A percentile compares a stretch with the other conserved stretches of the same genome.
Conservation (phyloP, 2,329 filamentous ascomycete species). For the Massarina eburnea region DNA sequence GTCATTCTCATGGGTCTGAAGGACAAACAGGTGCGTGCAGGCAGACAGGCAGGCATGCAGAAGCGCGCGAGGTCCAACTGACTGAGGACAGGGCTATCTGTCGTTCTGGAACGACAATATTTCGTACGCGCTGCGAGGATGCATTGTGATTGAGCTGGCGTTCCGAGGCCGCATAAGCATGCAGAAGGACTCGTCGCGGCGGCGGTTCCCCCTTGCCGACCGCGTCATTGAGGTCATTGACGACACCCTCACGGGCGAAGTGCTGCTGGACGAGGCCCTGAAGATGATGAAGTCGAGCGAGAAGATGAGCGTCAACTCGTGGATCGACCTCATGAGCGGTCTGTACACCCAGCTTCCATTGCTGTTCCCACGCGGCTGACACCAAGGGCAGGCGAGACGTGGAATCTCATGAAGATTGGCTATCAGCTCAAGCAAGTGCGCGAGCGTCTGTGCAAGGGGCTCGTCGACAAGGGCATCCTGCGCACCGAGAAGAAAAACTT, state of each 20-base stretch:
- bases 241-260: conserved; percentile 93
- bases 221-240: conserved; percentile 96
- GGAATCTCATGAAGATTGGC: conserved; percentile 99
- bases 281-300: conserved; percentile 99
- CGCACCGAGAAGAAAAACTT: conserved; percentile 99
- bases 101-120: conserved; percentile 99
- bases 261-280: conserved; percentile 92
- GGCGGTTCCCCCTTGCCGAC: conserved; percentile 90
- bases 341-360: conserved; percentile 35
- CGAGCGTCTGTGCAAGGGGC: conserved; percentile 92
- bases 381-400: conserved; percentile 77
- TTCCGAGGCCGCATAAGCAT: conserved; percentile 96
- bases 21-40: conserved; percentile 83
- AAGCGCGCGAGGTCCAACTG: conserved; percentile 4
- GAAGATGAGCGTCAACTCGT: conserved; percentile 99
- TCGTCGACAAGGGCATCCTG: conserved; percentile 98
- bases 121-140: conserved; percentile 93
- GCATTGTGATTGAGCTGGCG: conserved; percentile 96
- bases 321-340: conserved; percentile 99
- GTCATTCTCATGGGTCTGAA: conserved; percentile 92
- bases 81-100: conserved; percentile 74
- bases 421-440: conserved; percentile 99
- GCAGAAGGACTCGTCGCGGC: conserved; percentile 91
- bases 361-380: conserved; percentile 18
- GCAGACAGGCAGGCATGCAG: conserved; percentile 9